A percentile compares a stretch with the other conserved stretches of the same genome.
These are phyloP conservation scores for Myriosclerotinia curreyana DNA, from an alignment of 2,329 filamentous ascomycete species.

Conservation along the genomic window DNA sequence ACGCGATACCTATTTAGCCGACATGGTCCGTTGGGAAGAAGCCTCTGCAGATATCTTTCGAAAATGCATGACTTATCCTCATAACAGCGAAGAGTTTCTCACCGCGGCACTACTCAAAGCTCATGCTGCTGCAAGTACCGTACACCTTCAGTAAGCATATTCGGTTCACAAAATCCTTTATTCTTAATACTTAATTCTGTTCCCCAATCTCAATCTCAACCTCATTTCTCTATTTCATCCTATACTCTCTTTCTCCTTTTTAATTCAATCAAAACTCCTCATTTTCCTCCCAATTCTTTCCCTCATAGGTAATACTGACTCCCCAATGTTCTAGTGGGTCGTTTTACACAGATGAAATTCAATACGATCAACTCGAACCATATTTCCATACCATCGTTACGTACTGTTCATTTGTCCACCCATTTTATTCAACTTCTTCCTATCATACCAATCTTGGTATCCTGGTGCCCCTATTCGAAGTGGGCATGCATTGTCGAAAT, in stretches of 20 bases:
- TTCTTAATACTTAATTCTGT: no score
- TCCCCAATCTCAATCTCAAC: no score
- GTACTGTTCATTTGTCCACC: slow-evolving; percentile 15
- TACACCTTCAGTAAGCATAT: slow-evolving; percentile 10
- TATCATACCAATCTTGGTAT: slow-evolving; percentile 27
- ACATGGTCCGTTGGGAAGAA: slow-evolving; percentile 17
- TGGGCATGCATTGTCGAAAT: slow-evolving; percentile 22
- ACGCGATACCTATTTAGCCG: slow-evolving; percentile 16
- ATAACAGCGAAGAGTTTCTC: slow-evolving; percentile 18
- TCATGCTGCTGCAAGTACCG: slow-evolving; percentile 20
- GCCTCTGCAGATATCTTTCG: slow-evolving; percentile 16
- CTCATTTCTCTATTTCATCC: no score
- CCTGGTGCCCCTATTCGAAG: slow-evolving; percentile 23
- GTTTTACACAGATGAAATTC: slow-evolving; percentile 19
- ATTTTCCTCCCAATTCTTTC: no score
- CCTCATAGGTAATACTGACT: no score
- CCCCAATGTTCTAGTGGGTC: background rate
- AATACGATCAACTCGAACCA: slow-evolving; percentile 22
- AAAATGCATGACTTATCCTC: background rate
- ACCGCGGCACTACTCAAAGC: slow-evolving; percentile 19
- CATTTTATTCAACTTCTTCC: slow-evolving; percentile 7
- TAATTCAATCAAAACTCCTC: no score
- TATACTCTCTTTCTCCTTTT: no score
- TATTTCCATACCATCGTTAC: slow-evolving; percentile 22
- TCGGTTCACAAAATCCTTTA: no score